Evolutionary conservation across 805 yeast genomes (phyloP).

Genomic region (Limtongia smithiae): DNA sequence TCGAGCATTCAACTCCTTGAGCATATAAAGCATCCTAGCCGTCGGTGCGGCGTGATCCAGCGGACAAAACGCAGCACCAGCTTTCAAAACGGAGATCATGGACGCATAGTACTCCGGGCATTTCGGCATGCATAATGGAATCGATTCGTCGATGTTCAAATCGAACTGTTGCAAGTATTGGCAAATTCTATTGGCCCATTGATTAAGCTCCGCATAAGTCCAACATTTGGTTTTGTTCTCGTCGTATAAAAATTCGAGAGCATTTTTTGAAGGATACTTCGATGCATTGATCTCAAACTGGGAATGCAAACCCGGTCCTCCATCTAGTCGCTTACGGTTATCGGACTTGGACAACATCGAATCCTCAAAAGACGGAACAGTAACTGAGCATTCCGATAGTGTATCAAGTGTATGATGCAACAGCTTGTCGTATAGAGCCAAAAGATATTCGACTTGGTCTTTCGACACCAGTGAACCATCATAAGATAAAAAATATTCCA

Average conservation of each 20-base stretch:
- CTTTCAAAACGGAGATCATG: constrained; percentile 20
- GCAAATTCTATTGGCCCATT: constrained; percentile 13
- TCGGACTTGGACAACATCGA: constrained; percentile 1
- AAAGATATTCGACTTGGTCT: constrained; percentile 1
- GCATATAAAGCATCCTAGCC: constrained; percentile 16
- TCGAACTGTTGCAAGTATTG: neutral
- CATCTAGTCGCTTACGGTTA: neutral
- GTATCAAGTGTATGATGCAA: neutral
- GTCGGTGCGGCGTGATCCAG: constrained; percentile 23
- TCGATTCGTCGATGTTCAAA: constrained; percentile 11
- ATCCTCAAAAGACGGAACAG: neutral
- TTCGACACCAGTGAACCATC: constrained; percentile 11
- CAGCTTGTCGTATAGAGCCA: constrained; percentile 3
- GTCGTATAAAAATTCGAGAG: constrained; percentile 19
- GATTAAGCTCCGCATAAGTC: constrained; percentile 13
- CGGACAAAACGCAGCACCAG: constrained; percentile 28
- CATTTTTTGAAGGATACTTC: constrained; percentile 6
- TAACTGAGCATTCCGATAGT: neutral
- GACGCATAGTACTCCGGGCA: constrained; percentile 18
- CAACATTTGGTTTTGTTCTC: neutral
- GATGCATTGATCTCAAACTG: constrained; percentile 9
- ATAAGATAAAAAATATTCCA: constrained; percentile 4
- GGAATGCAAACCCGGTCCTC: constrained; percentile 11
- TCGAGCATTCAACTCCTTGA: constrained; percentile 18
- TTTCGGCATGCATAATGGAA: constrained; percentile 20